Conservation (phyloP, 768 basidiomycete genomes). For the Inosperma sp. region DNA sequence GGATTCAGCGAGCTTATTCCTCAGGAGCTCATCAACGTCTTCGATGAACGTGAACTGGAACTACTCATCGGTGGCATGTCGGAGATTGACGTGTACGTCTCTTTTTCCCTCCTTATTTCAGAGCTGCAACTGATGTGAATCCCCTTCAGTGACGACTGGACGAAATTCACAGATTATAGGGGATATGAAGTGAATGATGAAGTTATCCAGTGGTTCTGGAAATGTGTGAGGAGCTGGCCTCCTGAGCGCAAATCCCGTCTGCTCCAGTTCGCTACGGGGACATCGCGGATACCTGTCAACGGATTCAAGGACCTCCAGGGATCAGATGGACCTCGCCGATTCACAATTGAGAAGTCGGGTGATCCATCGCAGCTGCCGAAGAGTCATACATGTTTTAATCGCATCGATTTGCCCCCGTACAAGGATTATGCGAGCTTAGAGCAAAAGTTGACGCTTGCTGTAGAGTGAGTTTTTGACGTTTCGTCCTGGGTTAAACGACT, state of each 20-base stretch:
- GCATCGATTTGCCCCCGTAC: conserved; percentile 96
- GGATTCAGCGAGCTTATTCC: conserved; percentile 99
- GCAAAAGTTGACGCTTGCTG: conserved; percentile 90
- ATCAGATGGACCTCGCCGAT: conserved; percentile 92
- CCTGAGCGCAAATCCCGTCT: conserved; percentile 96
- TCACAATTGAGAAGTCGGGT: conserved; percentile 98
- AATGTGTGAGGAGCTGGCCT: conserved; percentile 96
- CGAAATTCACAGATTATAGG: conserved; percentile 98
- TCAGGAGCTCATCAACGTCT: conserved; percentile 95
- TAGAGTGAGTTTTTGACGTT: conserved; percentile 62
- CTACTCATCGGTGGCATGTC: conserved; percentile 98
- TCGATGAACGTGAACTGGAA: conserved; percentile 97
- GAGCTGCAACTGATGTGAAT: not conserved
- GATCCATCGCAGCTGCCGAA: conserved; percentile 96
- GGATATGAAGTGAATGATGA: conserved; percentile 94
- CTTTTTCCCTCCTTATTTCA: not conserved
- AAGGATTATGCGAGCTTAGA: conserved; percentile 93
- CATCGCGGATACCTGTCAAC: conserved; percentile 95
- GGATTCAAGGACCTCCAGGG: conserved; percentile 99
- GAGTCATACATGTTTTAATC: conserved; percentile 94
- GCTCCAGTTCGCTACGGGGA: conserved; percentile 95
- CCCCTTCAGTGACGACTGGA: conserved; percentile 82
- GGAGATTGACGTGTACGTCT: conserved; percentile 94
- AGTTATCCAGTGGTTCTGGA: conserved; percentile 99
- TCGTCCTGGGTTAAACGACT: not conserved